Percentiles rank a stretch among this genome's conserved stretches.
Conservation (phyloP, 257 asterid genomes). For the Craterostigma plantagineum region DNA sequence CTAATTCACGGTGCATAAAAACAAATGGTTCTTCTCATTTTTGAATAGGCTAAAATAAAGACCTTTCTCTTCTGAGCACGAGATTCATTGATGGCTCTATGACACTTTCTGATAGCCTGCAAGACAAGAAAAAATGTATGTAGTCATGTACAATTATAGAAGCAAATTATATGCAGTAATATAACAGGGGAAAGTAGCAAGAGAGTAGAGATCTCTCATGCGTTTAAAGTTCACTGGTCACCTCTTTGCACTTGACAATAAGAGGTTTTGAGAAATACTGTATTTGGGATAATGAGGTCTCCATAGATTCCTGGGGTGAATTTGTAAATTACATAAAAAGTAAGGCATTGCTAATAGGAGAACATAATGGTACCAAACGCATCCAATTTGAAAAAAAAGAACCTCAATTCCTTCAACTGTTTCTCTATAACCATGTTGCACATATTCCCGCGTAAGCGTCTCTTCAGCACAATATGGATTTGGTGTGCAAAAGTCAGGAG, state of each 20-base stretch:
- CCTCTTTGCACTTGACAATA: conserved; percentile 83
- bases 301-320: conserved; percentile 57
- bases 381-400: conserved; percentile 2
- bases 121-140: conserved; percentile 6
- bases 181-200: conserved; percentile 2
- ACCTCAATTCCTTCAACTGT: conserved; percentile 95
- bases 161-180: conserved; percentile 5
- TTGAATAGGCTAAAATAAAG: conserved; percentile 11
- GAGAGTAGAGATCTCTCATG: conserved; percentile 5
- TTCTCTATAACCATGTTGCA: conserved; percentile 74
- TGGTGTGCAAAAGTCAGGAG: conserved; percentile 84
- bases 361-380: no score
- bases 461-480: conserved; percentile 87
- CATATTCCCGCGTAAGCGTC: conserved; percentile 73
- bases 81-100: conserved; percentile 86
- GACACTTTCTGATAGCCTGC: conserved; percentile 83
- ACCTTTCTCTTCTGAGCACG: conserved; percentile 97
- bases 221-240: conserved; percentile 11
- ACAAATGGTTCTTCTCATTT: background rate
- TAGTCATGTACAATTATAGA: conserved; percentile 5
- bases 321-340: conserved; percentile 3
- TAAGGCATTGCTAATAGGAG: no score
- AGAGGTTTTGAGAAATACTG: conserved; percentile 46
- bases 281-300: conserved; percentile 63
- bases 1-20: no score